Evolutionary conservation across 164 flowering plant species (phyloP).

Genomic region (Echeveria elegans): DNA sequence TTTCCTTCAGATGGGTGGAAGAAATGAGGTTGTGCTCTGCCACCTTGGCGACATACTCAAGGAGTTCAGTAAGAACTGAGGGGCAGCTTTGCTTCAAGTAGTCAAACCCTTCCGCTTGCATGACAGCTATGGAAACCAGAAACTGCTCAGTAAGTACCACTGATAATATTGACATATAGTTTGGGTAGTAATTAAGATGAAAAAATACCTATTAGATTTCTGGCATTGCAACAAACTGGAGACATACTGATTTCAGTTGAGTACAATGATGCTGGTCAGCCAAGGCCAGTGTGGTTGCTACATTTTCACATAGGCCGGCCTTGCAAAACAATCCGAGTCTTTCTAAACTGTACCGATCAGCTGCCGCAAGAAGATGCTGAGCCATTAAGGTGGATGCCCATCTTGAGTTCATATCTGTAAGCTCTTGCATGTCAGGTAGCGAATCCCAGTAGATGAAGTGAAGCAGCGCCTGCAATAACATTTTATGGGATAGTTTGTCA

Average conservation of each 20-base stretch:
- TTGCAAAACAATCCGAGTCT: too few relatives aligned
- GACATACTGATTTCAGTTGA: constrained; percentile 76
- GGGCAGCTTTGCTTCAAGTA: constrained; percentile 73
- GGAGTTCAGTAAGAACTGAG: constrained; percentile 52
- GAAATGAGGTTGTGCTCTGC: constrained; percentile 38
- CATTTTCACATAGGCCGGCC: too few relatives aligned
- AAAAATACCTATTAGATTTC: constrained; percentile 49
- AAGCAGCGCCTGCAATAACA: constrained; percentile 58
- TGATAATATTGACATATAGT: background rate
- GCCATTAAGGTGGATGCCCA: constrained; percentile 85
- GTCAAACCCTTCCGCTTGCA: constrained; percentile 84
- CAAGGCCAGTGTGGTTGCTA: too few relatives aligned
- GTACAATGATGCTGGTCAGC: too few relatives aligned
- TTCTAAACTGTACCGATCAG: too few relatives aligned
- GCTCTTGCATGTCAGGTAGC: constrained; percentile 80
- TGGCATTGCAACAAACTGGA: constrained; percentile 67
- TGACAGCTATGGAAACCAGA: constrained; percentile 45
- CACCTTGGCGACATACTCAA: constrained; percentile 60
- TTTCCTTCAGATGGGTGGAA: constrained; percentile 36
- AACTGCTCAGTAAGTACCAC: background rate
- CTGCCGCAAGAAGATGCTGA: too few relatives aligned
- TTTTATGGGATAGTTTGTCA: background rate
- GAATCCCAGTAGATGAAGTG: constrained; percentile 87
- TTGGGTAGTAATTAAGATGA: background rate
- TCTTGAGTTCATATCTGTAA: constrained; percentile 59